Percentiles rank a stretch among this genome's conserved stretches.
Conservation (phyloP, 345 rosid genomes). For the Crucihimalaya himalaica region DNA sequence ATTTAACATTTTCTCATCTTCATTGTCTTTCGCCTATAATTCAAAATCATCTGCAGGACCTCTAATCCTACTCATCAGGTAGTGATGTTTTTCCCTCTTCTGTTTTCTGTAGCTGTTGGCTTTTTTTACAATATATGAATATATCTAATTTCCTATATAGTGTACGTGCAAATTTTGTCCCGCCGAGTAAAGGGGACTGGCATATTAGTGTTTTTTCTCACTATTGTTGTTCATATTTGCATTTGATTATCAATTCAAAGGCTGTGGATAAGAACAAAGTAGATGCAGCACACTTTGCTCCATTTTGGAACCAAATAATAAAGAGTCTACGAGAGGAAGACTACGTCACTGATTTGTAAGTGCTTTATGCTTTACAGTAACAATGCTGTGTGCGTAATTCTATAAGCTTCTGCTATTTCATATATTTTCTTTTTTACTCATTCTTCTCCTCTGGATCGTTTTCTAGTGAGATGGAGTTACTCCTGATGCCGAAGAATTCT, state of each 20-base stretch:
- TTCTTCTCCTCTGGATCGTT: constrained; percentile 14
- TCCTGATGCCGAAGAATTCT: constrained; percentile 92
- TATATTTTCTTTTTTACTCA: not conserved
- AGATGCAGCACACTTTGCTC: constrained; percentile 87
- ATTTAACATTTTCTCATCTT: constrained; percentile 20
- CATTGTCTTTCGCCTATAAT: constrained; percentile 15
- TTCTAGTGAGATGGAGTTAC: constrained; percentile 88
- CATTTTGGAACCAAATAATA: constrained; percentile 95
- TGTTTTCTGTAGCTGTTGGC: constrained; percentile 15
- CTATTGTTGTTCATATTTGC: constrained; percentile 18
- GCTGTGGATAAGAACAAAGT: constrained; percentile 60
- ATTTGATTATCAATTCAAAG: constrained; percentile 44
- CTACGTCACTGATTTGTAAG: constrained; percentile 82
- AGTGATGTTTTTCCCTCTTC: constrained; percentile 17
- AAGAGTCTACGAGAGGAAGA: constrained; percentile 91
- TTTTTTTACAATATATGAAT: constrained; percentile 25
- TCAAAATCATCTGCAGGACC: constrained; percentile 55
- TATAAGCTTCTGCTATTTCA: constrained; percentile 11
- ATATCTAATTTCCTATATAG: not conserved
- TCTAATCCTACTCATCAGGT: constrained; percentile 57
- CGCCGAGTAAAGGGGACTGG: constrained; percentile 7
- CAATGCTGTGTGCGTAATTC: constrained; percentile 18
- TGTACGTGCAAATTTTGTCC: not conserved
- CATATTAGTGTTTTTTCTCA: constrained; percentile 21
- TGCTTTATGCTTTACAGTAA: constrained; percentile 28